Evolutionary conservation across 305 asterid species (phyloP), one percentile per base, ranked within the genome.

Genomic region (Coffea humblotiana): DNA sequence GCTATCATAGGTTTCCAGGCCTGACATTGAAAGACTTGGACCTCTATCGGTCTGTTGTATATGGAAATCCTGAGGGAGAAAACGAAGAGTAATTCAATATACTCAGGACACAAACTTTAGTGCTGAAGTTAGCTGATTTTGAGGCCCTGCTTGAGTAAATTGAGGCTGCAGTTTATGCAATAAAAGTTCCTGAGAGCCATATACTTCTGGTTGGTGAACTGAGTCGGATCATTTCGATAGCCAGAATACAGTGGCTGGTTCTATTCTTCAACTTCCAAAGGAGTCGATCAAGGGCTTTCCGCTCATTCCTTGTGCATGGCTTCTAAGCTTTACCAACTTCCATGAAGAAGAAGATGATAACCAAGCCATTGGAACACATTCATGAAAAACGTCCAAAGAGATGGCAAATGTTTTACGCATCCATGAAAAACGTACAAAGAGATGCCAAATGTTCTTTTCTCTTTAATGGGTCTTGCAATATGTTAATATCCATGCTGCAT

Each of bases 1-100:
- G 92, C 82, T 85, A 82, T 61, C 95, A 92, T 77, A 88, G 97
- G 65, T 95, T 93, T 87, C 99, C 98, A 11, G 99, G 99, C 70
- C 95, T 95, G 86, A 95, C 94, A 21, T 47, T 86, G 15, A 79
- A 60, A 64, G 97, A 92, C 79, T 78, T 95, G 43, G 83, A 82
- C 75, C 97, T 87, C 84, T 93, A 95, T 86, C 71, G 92, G 61
- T 85, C 94, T 68, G 86, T 95, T 2, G 89, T 95, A 35, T 95
- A 95, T 83, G 93, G 88, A 69, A 83, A 76, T 74, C 71, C 85
- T 71, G 92, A 87, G 78, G 86, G 81, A 77, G 90, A 87, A 74
- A 79, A 79, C 32, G 76, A 73, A 64, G 45, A 64, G 35, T 65
- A 78, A 72, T 67, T 74, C 79, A 74, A 7, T n/a, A 35, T 63